Conservation (phyloP, 768 basidiomycete species). For the Pleurotus citrinopileatus region DNA sequence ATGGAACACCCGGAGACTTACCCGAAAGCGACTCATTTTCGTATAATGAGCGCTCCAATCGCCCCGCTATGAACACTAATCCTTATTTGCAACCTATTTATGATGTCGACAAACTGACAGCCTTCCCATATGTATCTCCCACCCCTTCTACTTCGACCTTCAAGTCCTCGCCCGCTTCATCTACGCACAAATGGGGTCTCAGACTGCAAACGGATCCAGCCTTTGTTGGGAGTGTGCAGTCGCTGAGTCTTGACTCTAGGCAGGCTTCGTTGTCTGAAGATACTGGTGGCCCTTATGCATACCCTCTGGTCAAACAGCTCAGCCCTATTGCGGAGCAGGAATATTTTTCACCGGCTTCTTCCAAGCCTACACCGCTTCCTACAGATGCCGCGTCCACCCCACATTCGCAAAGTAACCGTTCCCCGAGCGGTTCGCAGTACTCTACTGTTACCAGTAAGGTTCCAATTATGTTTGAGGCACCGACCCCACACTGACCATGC, state of each 20-base stretch:
- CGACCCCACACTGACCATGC: background rate
- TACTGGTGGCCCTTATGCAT: conserved; percentile 32
- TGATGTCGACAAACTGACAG: background rate
- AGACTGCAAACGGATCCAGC: conserved; percentile 26
- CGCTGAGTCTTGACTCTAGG: conserved; percentile 35
- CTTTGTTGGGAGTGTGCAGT: conserved; percentile 38
- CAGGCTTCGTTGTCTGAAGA: conserved; percentile 28
- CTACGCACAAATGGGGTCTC: conserved; percentile 24
- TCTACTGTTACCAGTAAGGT: conserved; percentile 45
- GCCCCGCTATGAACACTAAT: background rate
- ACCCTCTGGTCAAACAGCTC: conserved; percentile 46
- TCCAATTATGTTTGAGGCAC: background rate
- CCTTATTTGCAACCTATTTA: background rate
- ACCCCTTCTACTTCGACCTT: conserved; percentile 15
- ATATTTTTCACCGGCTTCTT: conserved; percentile 49
- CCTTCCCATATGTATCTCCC: conserved; percentile 16
- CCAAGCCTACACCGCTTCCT: conserved; percentile 30
- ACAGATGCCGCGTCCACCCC: conserved; percentile 15
- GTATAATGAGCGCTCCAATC: too few relatives aligned
- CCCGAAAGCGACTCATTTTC: background rate
- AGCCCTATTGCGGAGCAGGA: conserved; percentile 69
- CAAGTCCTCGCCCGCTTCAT: conserved; percentile 16
- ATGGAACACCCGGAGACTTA: background rate
- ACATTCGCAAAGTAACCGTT: conserved; percentile 23
- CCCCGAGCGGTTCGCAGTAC: conserved; percentile 33